phyloP scores from a whole-genome alignment of 495 filamentous ascomycete species.

The Penicillium waksmanii region DNA sequence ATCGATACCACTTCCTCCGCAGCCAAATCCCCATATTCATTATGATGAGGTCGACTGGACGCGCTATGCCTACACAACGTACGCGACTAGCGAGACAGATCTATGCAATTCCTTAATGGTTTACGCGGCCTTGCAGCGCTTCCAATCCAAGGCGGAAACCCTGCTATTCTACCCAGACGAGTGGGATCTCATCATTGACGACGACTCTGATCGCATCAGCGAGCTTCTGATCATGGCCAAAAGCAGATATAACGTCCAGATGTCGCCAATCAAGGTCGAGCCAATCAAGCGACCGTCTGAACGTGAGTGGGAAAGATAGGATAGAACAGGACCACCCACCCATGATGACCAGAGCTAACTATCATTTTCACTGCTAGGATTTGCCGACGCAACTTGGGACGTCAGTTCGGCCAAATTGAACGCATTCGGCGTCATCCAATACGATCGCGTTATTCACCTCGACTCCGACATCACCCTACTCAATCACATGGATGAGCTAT shows the following conservation, averaged over 20 bases:
- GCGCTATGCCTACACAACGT: slow-evolving; percentile 69
- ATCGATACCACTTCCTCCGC: slow-evolving; percentile 29
- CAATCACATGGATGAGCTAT: slow-evolving; percentile 71
- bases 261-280: slow-evolving; percentile 64
- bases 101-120: slow-evolving; percentile 81
- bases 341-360: not conserved
- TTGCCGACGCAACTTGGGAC: slow-evolving; percentile 53
- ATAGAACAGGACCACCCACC: not conserved
- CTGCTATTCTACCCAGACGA: slow-evolving; percentile 67
- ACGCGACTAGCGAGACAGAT: slow-evolving; percentile 69
- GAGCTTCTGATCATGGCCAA: slow-evolving; percentile 62
- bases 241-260: slow-evolving; percentile 61
- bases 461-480: slow-evolving; percentile 71
- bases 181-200: slow-evolving; percentile 52
- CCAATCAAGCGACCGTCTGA: slow-evolving; percentile 42
- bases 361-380: slow-evolving; percentile 4
- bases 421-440: slow-evolving; percentile 71
- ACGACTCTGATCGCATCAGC: slow-evolving; percentile 48
- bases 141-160: slow-evolving; percentile 65
- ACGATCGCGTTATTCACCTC: slow-evolving; percentile 67
- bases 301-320: slow-evolving; percentile 32
- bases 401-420: slow-evolving; percentile 70
- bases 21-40: slow-evolving; percentile 37
- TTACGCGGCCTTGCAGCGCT: slow-evolving; percentile 62
- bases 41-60: slow-evolving; percentile 60